Conservation (phyloP, 352 stramenopile species). For the Globisporangium ultimum region DNA sequence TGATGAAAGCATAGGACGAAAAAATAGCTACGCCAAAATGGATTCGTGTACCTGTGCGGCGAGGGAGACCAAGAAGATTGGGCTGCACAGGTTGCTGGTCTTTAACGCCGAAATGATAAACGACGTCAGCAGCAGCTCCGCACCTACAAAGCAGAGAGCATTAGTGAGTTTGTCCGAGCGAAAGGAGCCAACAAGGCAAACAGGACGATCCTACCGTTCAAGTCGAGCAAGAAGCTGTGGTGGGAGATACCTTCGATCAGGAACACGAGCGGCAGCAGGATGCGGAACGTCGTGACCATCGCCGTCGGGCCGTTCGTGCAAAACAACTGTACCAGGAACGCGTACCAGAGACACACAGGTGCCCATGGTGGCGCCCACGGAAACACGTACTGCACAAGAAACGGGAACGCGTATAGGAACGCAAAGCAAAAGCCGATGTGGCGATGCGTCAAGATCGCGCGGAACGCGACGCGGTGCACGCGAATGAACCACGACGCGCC, state of each 20-base stretch:
- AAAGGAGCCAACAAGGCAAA: conserved; percentile 5
- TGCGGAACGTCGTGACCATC: conserved; percentile 85
- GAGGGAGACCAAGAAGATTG: conserved; percentile 82
- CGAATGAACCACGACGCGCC: conserved; percentile 74
- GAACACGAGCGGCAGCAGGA: conserved; percentile 83
- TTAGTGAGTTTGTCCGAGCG: neutral
- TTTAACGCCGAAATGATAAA: conserved; percentile 87
- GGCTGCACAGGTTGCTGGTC: conserved; percentile 80
- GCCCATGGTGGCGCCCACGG: conserved; percentile 87
- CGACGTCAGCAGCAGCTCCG: conserved; percentile 77
- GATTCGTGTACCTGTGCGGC: conserved; percentile 52
- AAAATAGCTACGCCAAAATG: neutral
- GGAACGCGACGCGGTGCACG: conserved; percentile 79
- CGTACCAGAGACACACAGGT: conserved; percentile 87
- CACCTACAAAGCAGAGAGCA: conserved; percentile 26
- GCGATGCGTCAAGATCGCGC: conserved; percentile 73
- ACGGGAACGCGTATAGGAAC: conserved; percentile 86
- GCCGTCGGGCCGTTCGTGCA: conserved; percentile 77
- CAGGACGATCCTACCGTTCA: conserved; percentile 61
- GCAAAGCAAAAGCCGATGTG: conserved; percentile 87
- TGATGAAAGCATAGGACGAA: neutral
- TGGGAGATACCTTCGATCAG: conserved; percentile 85
- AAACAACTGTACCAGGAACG: conserved; percentile 87
- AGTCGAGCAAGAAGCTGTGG: conserved; percentile 87
- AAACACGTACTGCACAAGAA: conserved; percentile 85